phyloP scores from a whole-genome alignment of 306 rosid genomes.

The Potentilla sterilis region DNA sequence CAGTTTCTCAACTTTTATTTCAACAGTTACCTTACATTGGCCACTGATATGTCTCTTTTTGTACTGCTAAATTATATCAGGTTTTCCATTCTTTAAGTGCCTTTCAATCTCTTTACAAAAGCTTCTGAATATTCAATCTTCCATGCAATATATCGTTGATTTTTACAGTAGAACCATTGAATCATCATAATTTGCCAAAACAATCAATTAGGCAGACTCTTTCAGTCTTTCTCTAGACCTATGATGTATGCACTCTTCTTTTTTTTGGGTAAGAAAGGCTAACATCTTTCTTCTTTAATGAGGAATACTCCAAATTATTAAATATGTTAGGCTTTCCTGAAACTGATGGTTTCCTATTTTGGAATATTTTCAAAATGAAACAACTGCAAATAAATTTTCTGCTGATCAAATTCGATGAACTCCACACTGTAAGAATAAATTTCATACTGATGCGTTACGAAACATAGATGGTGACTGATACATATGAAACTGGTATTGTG shows the following conservation, averaged over 20 bases:
- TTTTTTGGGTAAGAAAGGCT: background rate
- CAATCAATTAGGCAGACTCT: background rate
- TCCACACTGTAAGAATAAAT: background rate
- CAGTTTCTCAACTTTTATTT: background rate
- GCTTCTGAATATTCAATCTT: background rate
- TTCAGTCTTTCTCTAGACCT: background rate
- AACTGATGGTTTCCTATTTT: background rate
- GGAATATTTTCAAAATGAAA: background rate
- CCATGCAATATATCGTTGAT: background rate
- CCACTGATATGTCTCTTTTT: background rate
- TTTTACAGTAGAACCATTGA: background rate
- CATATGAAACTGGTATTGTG: background rate
- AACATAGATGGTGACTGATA: background rate
- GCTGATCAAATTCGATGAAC: background rate
- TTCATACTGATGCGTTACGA: background rate
- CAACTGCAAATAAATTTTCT: background rate
- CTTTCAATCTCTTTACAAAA: conserved; percentile 11
- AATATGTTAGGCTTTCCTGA: conserved; percentile 3
- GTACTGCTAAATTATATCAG: too few relatives aligned
- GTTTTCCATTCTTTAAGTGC: background rate
- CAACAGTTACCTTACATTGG: background rate
- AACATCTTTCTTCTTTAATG: background rate
- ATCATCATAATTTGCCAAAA: background rate
- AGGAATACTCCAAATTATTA: background rate
- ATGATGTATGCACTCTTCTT: background rate